Evolutionary conservation across 1,284 basidiomycete genomes (phyloP).

Genomic region (Trametes versicolor): DNA sequence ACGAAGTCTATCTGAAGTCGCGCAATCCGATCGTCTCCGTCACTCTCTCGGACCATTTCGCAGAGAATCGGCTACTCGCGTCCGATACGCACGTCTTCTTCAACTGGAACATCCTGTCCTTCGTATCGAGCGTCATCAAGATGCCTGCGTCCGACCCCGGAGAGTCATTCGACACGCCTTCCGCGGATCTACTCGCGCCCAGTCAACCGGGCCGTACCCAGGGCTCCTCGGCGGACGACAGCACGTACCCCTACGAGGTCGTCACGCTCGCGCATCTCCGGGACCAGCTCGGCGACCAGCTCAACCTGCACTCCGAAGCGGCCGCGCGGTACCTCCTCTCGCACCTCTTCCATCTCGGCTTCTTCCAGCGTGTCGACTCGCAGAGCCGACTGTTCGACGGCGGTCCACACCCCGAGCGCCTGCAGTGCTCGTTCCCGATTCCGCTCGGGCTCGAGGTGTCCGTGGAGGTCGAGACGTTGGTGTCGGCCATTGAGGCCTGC

Average conservation of each 20-base stretch:
- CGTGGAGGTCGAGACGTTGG: conserved; percentile 74
- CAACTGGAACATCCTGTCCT: conserved; percentile 72
- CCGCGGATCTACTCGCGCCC: conserved; percentile 60
- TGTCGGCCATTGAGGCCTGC: conserved; percentile 76
- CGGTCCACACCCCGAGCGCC: conserved; percentile 39
- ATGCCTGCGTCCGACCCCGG: conserved; percentile 46
- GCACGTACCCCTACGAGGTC: conserved; percentile 64
- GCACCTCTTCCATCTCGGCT: conserved; percentile 69
- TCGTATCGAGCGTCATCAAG: conserved; percentile 65
- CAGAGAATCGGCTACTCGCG: conserved; percentile 53
- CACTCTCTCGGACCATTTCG: conserved; percentile 61
- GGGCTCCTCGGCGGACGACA: conserved; percentile 37
- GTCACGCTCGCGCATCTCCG: conserved; percentile 67
- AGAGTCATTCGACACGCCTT: conserved; percentile 39
- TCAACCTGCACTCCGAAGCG: conserved; percentile 63
- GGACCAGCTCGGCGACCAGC: conserved; percentile 67
- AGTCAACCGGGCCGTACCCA: conserved; percentile 25
- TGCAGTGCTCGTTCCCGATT: conserved; percentile 67
- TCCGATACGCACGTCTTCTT: conserved; percentile 65
- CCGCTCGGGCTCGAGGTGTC: conserved; percentile 78
- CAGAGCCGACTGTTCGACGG: conserved; percentile 50
- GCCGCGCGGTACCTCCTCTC: conserved; percentile 63
- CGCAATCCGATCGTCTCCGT: conserved; percentile 53
- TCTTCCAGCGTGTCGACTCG: conserved; percentile 60
- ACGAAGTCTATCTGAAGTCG: conserved; percentile 59